Evolutionary conservation across 345 rosid genomes (phyloP), one percentile per base, ranked within the genome.

Genomic region (Turritis glabra): DNA sequence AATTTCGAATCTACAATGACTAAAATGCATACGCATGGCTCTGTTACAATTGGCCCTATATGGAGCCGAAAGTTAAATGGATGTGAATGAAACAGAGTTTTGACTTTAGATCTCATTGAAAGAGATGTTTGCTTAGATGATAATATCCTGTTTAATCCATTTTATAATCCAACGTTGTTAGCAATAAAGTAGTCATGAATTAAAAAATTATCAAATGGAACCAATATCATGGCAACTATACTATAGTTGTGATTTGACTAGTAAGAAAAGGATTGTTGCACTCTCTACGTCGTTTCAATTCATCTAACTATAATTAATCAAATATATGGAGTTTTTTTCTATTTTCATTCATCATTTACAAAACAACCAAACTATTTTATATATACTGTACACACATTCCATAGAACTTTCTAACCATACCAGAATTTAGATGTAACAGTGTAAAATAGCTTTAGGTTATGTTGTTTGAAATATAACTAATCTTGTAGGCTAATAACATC

Each of bases 31-130:
- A 38, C 26, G 51, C 51, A 38, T 54, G 53, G 18, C 43, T 69
- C 46, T 55, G 30, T 55, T 55, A 21, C 17, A 55, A 69, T 69
- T 70, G 35, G 59, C 57, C 46, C 30, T 58, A 69, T 32, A 71
- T 25, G 15, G 7, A 71, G 17, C 76, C 76, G 53, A 72, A 72
- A 62, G 60, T 37, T 50, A 63, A 40, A 48, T 14, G 52, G 5
- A 19, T 13, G 27, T 32, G 26, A 59, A 61, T 47, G 46, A 50
- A 40, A 13, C 7, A 60, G 59, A 51, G 54, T 72, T 72, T 72
- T 72, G 76, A 62, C 76, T 62, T 62, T 14, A 26, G 40, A 61
- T 61, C 21, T 61, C 69, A 7, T 2, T 72, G 75, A 48, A 48
- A 37, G 29, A 48, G 68, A 71, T 63, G 50, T 71, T 60, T 40